Percentiles rank a stretch among this genome's conserved stretches.
Evolutionary conservation across 345 rosid species (phyloP).

Genomic region (Noccaea caerulescens): DNA sequence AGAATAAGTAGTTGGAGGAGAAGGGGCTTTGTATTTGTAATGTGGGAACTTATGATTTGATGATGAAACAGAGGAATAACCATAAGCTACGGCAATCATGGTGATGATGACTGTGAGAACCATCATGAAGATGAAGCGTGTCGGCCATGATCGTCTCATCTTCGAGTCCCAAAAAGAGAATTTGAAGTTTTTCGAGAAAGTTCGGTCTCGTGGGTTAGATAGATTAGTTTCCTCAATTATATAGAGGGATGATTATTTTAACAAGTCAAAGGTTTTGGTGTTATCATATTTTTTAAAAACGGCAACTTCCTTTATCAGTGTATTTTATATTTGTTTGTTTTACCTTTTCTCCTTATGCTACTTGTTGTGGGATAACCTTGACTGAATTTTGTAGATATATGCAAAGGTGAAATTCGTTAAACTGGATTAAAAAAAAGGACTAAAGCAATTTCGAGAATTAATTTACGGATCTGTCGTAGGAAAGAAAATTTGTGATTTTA

Average conservation of each 20-base stretch:
- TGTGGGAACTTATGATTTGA: slow-evolving; percentile 46
- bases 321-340: background rate
- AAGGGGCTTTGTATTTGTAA: slow-evolving; percentile 46
- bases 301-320: background rate
- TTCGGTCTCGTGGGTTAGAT: slow-evolving; percentile 14
- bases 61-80: slow-evolving; percentile 35
- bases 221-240: slow-evolving; percentile 3
- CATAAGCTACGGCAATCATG: slow-evolving; percentile 42
- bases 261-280: slow-evolving; percentile 31
- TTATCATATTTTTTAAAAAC: slow-evolving; percentile 11
- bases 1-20: slow-evolving; percentile 40
- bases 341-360: background rate
- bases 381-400: background rate
- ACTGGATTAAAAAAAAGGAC: background rate
- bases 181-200: background rate
- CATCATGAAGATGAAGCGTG: slow-evolving; percentile 17
- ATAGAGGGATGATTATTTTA: slow-evolving; percentile 14
- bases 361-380: background rate
- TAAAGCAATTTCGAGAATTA: background rate
- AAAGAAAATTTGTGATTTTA: background rate
- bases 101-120: slow-evolving; percentile 26
- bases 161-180: background rate
- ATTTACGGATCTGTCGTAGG: background rate
- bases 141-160: slow-evolving; percentile 42
- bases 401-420: background rate